A percentile compares a stretch with the other conserved stretches of the same genome.
These are phyloP conservation scores for Calophaca sinica DNA, from an alignment of 306 rosid genomes.

Conservation along the genomic window DNA sequence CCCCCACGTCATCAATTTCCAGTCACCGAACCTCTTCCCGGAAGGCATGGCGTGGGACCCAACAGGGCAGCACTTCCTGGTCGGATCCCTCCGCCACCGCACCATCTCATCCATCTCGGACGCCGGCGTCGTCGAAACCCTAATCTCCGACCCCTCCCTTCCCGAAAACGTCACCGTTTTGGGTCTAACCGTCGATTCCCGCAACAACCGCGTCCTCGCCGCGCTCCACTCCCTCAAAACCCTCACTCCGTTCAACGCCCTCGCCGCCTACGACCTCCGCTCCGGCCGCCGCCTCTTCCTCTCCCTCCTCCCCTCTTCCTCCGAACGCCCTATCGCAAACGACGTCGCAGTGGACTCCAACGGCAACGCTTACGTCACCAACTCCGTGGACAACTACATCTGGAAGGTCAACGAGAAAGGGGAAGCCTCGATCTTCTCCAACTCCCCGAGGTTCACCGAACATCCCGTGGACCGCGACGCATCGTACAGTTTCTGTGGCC, in stretches of 20 bases:
- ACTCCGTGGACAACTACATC: constrained; percentile 67
- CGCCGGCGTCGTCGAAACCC: constrained; percentile 69
- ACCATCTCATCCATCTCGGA: constrained; percentile 68
- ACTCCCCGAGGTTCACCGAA: constrained; percentile 57
- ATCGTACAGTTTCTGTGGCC: constrained; percentile 56
- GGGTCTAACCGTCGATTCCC: constrained; percentile 73
- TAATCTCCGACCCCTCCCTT: constrained; percentile 68
- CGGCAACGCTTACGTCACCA: constrained; percentile 89
- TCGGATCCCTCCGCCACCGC: constrained; percentile 68
- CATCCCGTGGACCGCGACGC: constrained; percentile 49
- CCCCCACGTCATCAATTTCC: constrained; percentile 72
- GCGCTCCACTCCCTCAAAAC: constrained; percentile 57
- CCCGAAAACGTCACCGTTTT: constrained; percentile 69
- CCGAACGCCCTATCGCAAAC: constrained; percentile 55
- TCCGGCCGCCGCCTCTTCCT: constrained; percentile 68
- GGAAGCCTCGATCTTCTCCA: constrained; percentile 71
- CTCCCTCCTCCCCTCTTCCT: constrained; percentile 52
- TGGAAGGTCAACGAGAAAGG: constrained; percentile 74
- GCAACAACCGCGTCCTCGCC: constrained; percentile 72
- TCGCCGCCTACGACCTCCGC: constrained; percentile 79
- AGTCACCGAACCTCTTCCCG: constrained; percentile 75
- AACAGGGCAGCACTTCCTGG: constrained; percentile 65
- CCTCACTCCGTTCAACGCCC: constrained; percentile 73
- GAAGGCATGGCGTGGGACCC: constrained; percentile 82
- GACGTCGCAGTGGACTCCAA: constrained; percentile 71